A percentile compares a stretch with the other conserved stretches of the same genome.
phyloP scores from a whole-genome alignment of 75 land plant species.

The Sequoia sempervirens region DNA sequence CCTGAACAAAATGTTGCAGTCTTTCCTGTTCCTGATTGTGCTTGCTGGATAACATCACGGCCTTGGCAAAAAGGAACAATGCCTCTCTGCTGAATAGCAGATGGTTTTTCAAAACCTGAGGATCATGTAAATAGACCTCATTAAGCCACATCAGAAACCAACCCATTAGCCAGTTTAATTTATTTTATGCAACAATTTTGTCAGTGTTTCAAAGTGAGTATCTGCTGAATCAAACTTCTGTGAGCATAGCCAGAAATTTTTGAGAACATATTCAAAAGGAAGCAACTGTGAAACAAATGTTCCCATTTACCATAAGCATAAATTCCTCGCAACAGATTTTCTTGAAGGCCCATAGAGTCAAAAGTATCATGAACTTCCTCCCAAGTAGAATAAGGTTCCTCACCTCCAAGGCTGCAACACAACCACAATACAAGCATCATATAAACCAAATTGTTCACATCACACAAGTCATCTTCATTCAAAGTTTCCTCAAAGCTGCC shows the following conservation, averaged over 20 bases:
- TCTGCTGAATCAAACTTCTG: not conserved
- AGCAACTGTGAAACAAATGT: not conserved
- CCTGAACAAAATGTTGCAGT: slow-evolving; percentile 76
- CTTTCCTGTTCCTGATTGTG: slow-evolving; percentile 71
- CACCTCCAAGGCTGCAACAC: slow-evolving; percentile 27
- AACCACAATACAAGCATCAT: not conserved
- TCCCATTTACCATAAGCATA: slow-evolving; percentile 56
- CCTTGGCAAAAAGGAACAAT: slow-evolving; percentile 72
- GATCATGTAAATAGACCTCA: not conserved
- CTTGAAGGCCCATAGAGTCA: slow-evolving; percentile 62
- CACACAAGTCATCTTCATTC: too few species aligned
- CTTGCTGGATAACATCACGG: slow-evolving; percentile 60
- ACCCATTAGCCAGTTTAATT: too few species aligned
- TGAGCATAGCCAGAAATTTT: not conserved
- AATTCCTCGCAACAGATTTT: slow-evolving; percentile 67
- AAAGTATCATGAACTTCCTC: slow-evolving; percentile 62
- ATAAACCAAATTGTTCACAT: not conserved
- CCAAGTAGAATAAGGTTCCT: slow-evolving; percentile 58
- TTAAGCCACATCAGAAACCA: not conserved
- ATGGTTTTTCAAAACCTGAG: slow-evolving; percentile 72
- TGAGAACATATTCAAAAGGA: not conserved
- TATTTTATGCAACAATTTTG: not conserved
- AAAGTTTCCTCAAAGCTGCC: too few species aligned
- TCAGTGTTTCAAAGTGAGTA: not conserved
- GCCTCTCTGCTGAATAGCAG: slow-evolving; percentile 71